phyloP scores from a whole-genome alignment of 2,329 filamentous ascomycete species.

The Arthroderma sp. region DNA sequence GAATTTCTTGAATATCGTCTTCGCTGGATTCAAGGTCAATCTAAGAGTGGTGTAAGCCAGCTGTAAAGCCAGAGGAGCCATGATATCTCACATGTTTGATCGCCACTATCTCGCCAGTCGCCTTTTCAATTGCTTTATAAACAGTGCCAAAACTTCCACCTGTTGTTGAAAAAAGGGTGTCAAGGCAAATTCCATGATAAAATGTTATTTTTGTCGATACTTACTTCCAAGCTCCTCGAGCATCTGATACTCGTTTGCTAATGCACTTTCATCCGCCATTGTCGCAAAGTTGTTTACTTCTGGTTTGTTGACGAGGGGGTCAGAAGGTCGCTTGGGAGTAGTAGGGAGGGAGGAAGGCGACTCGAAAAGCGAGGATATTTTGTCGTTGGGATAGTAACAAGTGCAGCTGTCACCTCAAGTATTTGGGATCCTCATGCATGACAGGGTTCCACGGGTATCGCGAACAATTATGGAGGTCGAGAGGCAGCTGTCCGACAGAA shows the following conservation, averaged over 20 bases:
- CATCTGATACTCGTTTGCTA: conserved; percentile 83
- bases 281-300: conserved; percentile 9
- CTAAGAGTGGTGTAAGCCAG: conserved; percentile 34
- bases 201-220: conserved; percentile 25
- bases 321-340: neutral
- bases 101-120: conserved; percentile 83
- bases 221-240: conserved; percentile 90
- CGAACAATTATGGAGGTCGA: too few relatives aligned
- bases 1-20: conserved; percentile 96
- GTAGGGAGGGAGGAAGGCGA: neutral
- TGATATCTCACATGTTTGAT: conserved; percentile 66
- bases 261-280: conserved; percentile 36
- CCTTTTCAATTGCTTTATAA: conserved; percentile 87
- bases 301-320: neutral
- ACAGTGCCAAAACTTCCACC: conserved; percentile 93
- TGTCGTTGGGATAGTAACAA: neutral
- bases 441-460: too few relatives aligned
- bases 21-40: conserved; percentile 98
- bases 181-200: neutral
- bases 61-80: conserved; percentile 9
- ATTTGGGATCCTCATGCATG: too few relatives aligned
- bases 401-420: neutral
- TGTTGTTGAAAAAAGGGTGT: conserved; percentile 23
- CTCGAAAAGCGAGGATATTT: neutral
- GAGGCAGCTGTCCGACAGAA: too few relatives aligned